Evolutionary conservation across 257 asterid genomes (phyloP).

Genomic region (Nicotiana noctiflora): DNA sequence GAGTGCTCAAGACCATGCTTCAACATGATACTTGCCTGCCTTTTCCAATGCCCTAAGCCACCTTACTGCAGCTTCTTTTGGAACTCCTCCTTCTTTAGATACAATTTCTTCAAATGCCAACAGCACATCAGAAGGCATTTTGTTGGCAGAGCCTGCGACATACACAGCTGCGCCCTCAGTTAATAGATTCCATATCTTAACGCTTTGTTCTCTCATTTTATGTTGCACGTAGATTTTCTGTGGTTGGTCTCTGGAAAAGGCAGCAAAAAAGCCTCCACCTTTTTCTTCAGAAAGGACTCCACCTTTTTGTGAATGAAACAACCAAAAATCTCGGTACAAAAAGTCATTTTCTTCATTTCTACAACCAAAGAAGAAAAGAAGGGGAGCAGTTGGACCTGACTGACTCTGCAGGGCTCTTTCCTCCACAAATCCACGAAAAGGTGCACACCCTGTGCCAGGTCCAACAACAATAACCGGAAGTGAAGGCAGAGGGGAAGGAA

Average conservation of each 20-base stretch:
- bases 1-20: conserved; percentile 70
- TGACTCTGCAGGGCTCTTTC: conserved; percentile 69
- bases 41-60: conserved; percentile 70
- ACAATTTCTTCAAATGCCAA: too few relatives aligned
- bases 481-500: conserved; percentile 70
- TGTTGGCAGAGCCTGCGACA: too few relatives aligned
- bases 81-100: conserved; percentile 42
- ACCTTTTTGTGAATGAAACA: too few relatives aligned
- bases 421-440: conserved; percentile 82
- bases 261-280: too few relatives aligned
- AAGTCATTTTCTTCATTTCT: conserved; percentile 67
- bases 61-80: conserved; percentile 55
- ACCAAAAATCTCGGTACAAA: conserved; percentile 47
- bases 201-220: not conserved
- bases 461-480: conserved; percentile 88
- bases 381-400: conserved; percentile 60
- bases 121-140: too few relatives aligned
- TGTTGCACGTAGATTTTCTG: too few relatives aligned
- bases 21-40: conserved; percentile 80
- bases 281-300: too few relatives aligned
- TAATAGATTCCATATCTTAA: too few relatives aligned
- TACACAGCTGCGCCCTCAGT: too few relatives aligned
- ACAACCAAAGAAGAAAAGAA: conserved; percentile 84
- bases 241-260: too few relatives aligned
- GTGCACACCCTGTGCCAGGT: conserved; percentile 99